phyloP scores from a whole-genome alignment of 306 rosid genomes.

The Cucumis sativus region Cucumber_9930_V3 NC_026657.2:6665501-6666000 shows the following conservation, averaged over 20 bases:
- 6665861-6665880: conserved; percentile 14
- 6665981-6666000: not conserved
- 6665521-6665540: conserved; percentile 22
- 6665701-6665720: too few relatives aligned
- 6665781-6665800: conserved; percentile 27
- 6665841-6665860: conserved; percentile 22
- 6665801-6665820: conserved; percentile 22
- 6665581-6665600: too few relatives aligned
- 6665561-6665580: too few relatives aligned
- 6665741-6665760: not conserved
- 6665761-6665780: not conserved
- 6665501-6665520: conserved; percentile 11
- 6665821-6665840: not conserved
- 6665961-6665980: conserved; percentile 3
- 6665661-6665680: too few relatives aligned
- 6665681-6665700: too few relatives aligned
- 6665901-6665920: conserved; percentile 1
- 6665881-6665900: conserved; percentile 7
- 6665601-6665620: too few relatives aligned
- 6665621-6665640: too few relatives aligned
- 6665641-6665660: too few relatives aligned
- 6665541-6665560: conserved; percentile 2
- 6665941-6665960: conserved; percentile 32
- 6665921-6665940: conserved; percentile 7
- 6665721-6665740: too few relatives aligned